Conservation (phyloP, 257 asterid genomes). For the Mentha longifolia region DNA sequence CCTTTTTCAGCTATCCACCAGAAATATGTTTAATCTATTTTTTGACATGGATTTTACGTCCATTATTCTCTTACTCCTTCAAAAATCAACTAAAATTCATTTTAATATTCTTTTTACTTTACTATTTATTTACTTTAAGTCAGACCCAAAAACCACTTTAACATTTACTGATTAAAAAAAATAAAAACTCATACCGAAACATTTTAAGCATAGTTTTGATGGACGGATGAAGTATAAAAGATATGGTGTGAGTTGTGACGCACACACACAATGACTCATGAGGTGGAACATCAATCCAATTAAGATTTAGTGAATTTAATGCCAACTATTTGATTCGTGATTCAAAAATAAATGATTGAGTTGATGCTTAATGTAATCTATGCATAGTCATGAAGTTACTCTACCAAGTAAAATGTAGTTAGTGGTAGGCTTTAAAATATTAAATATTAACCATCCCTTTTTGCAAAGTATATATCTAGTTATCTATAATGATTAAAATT, state of each 20-base stretch:
- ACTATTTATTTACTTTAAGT: too few relatives aligned
- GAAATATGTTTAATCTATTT: too few relatives aligned
- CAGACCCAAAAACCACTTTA: too few relatives aligned
- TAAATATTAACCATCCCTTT: slow-evolving; percentile 39
- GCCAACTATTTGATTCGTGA: slow-evolving; percentile 27
- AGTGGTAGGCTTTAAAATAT: slow-evolving; percentile 43
- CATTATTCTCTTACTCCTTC: too few relatives aligned
- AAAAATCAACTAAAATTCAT: too few relatives aligned
- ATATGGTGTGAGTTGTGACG: background rate
- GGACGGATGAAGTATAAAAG: too few relatives aligned
- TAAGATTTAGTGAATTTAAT: background rate
- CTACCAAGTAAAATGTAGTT: slow-evolving; percentile 35
- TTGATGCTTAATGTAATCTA: slow-evolving; percentile 30
- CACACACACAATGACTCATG: background rate
- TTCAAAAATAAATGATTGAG: slow-evolving; percentile 8
- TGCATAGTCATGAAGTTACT: slow-evolving; percentile 35
- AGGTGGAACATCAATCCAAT: background rate
- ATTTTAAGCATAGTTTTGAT: too few relatives aligned
- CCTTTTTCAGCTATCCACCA: too few relatives aligned
- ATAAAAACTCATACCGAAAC: too few relatives aligned
- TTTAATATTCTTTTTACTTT: too few relatives aligned
- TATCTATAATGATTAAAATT: background rate
- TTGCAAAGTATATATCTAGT: slow-evolving; percentile 38
- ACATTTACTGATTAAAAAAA: too few relatives aligned
- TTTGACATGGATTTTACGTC: too few relatives aligned